Percentiles rank a stretch among this genome's conserved stretches.
Conservation (phyloP, 371 early-diverging fungal species). For the Lichtheimia ramosa region DNA sequence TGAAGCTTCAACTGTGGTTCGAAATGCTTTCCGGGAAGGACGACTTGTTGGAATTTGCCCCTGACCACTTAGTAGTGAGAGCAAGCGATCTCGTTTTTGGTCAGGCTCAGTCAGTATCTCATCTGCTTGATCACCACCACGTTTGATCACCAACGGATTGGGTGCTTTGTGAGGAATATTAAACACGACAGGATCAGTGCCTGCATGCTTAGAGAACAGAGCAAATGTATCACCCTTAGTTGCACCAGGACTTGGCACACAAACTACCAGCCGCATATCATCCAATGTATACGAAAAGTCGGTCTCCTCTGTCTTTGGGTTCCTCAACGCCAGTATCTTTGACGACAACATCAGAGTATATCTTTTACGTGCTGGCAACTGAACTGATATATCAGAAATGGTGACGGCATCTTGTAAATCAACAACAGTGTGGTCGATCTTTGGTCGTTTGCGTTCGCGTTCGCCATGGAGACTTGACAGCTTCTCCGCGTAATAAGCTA, state of each 20-base stretch:
- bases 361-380: slow-evolving; percentile 39
- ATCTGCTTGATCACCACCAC: slow-evolving; percentile 1
- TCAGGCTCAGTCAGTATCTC: background rate
- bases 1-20: slow-evolving; percentile 25
- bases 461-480: slow-evolving; percentile 10
- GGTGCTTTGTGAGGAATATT: slow-evolving; percentile 34
- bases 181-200: slow-evolving; percentile 42
- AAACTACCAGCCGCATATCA: slow-evolving; percentile 29
- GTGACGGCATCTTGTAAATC: slow-evolving; percentile 7
- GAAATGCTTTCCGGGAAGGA: slow-evolving; percentile 25
- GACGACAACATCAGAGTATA: slow-evolving; percentile 27
- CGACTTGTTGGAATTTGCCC: slow-evolving; percentile 4
- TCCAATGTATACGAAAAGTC: slow-evolving; percentile 20
- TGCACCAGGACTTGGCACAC: slow-evolving; percentile 52
- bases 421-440: slow-evolving; percentile 13
- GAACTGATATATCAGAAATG: slow-evolving; percentile 32
- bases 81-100: slow-evolving; percentile 3
- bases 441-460: slow-evolving; percentile 30
- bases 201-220: slow-evolving; percentile 22
- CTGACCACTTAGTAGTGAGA: no score
- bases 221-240: slow-evolving; percentile 37
- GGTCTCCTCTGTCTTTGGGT: slow-evolving; percentile 21
- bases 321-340: slow-evolving; percentile 23
- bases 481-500: slow-evolving; percentile 27
- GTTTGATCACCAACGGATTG: slow-evolving; percentile 9